Conservation (phyloP, 1,284 basidiomycete genomes). For the Trametes sp. region DNA sequence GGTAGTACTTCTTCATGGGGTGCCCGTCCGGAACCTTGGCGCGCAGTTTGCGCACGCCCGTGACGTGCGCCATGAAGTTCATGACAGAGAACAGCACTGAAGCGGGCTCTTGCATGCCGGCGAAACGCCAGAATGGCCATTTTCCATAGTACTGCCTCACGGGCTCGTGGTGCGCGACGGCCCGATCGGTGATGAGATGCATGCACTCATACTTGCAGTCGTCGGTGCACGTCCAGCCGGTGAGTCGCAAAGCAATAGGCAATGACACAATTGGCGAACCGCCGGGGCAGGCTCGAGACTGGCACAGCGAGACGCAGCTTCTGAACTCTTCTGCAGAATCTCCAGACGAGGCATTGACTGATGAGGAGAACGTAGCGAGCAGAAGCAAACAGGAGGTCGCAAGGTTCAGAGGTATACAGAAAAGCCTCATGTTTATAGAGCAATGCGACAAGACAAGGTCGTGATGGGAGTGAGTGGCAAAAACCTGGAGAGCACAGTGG, state of each 20-base stretch:
- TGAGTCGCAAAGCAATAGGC: slow-evolving; percentile 59
- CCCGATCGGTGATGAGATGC: slow-evolving; percentile 80
- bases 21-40: slow-evolving; percentile 61
- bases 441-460: neutral
- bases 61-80: slow-evolving; percentile 81
- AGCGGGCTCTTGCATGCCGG: slow-evolving; percentile 93
- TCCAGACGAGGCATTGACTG: slow-evolving; percentile 41
- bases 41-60: slow-evolving; percentile 60
- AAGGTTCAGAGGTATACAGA: neutral
- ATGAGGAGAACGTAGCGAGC: slow-evolving; percentile 11
- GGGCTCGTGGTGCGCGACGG: slow-evolving; percentile 49
- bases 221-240: slow-evolving; percentile 81
- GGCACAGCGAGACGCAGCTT: slow-evolving; percentile 38
- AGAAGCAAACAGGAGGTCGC: slow-evolving; percentile 6
- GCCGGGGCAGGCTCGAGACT: slow-evolving; percentile 31
- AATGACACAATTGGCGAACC: slow-evolving; percentile 36
- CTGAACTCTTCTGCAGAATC: slow-evolving; percentile 41
- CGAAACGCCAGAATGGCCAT: slow-evolving; percentile 92
- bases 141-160: slow-evolving; percentile 93
- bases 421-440: neutral
- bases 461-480: neutral
- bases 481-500: too few relatives aligned
- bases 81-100: slow-evolving; percentile 89
- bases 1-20: slow-evolving; percentile 77
- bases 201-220: slow-evolving; percentile 93